Evolutionary conservation across 371 early-diverging fungal species (phyloP).

Genomic region (Rhizopus delemar): DNA sequence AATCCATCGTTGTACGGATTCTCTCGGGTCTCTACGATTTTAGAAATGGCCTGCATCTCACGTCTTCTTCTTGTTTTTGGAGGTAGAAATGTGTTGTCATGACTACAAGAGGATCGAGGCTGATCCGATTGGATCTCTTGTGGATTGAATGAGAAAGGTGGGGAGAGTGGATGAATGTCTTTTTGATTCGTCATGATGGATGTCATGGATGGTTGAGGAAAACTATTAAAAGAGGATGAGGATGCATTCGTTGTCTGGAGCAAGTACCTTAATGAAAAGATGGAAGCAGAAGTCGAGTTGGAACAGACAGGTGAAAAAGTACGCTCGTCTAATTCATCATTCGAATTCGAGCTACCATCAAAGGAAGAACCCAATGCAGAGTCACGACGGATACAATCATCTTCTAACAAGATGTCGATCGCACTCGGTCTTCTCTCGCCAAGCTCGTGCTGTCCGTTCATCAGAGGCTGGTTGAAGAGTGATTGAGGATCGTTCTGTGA

Average conservation of each 20-base stretch:
- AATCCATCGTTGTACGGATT: slow-evolving; percentile 51
- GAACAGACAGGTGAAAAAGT: neutral
- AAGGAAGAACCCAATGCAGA: slow-evolving; percentile 31
- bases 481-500: too few relatives aligned
- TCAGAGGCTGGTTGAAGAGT: too few relatives aligned
- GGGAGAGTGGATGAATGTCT: neutral
- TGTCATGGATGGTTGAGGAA: too few relatives aligned
- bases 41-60: slow-evolving; percentile 62
- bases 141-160: neutral
- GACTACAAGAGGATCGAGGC: neutral
- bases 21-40: slow-evolving; percentile 57
- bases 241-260: too few relatives aligned
- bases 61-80: slow-evolving; percentile 37
- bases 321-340: slow-evolving; percentile 15
- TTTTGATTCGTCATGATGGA: neutral
- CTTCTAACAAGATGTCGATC: slow-evolving; percentile 21
- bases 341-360: slow-evolving; percentile 28
- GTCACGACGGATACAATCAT: slow-evolving; percentile 24
- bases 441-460: neutral
- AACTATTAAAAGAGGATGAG: too few relatives aligned
- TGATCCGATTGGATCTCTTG: neutral
- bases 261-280: neutral
- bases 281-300: neutral
- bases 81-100: slow-evolving; percentile 3
- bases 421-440: slow-evolving; percentile 19